Base-by-base conservation (phyloP, 2,329 filamentous ascomycete species). In the Fusarium bactridioides region DNA sequence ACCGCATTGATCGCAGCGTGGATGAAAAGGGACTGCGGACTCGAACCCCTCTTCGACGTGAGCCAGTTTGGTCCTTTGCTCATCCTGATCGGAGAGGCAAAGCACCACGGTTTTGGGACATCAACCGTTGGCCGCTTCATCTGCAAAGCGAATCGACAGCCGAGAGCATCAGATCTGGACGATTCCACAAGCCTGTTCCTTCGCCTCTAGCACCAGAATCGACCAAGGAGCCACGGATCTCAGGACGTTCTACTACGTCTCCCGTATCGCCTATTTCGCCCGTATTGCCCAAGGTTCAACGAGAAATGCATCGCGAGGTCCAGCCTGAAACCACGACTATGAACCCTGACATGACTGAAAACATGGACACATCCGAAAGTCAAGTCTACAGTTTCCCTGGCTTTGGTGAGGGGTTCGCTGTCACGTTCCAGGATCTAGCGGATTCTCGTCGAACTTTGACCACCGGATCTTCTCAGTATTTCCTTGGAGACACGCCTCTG, bases 71-170 rank as follows among this genome's bases (percentile, higher is more conserved):
- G 79, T 70, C 77, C 15, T 80, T 80, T 74, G 79, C 71, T 7
- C 76, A 79, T 35, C 72, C 78, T 25, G 70, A 61, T 23, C 70
- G 68, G 10, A 73, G 67, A 27, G 61, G 31, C 37, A 63, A 51
- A 12, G 71, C 53, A 54, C 73, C 57, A 50, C 69, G 74, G 10
- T 88, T 82, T 75, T 88, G 86, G 78, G 77, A 79, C 69, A 76
- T 88, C 48, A 80, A 84, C 73, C 82, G 85, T 43, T 89, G 86
- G 86, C 86, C 86, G 40, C 47, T 83, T 25, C 73, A 82, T 31
- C 74, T 84, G 58, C 83, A 86, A 70, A 77, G 18, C 56, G 70
- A 23, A 81, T 85, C 61, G 40, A 59, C 25, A 50, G 33, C 21
- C 59, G 65, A 23, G 67, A 70, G 4, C 51, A 47, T 68, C 23